Base-by-base conservation (phyloP, 192 early-diverging fungal species). In the Geranomyces variabilis region DNA sequence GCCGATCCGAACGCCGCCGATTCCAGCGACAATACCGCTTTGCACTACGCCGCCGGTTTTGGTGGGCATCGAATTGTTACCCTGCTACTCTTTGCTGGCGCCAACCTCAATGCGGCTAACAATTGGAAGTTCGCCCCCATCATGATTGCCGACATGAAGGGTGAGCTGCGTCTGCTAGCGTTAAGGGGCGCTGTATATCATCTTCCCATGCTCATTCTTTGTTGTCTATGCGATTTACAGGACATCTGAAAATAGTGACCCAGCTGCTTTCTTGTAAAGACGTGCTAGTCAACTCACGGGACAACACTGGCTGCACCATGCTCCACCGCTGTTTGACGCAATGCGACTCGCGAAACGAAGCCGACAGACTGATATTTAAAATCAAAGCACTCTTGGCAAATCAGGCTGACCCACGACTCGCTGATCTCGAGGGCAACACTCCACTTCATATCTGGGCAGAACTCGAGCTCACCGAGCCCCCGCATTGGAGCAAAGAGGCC, bases 41-140 rank as follows among this genome's bases (percentile, higher is more conserved):
- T 83, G 41, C 85, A 87, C 67, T 84, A 84, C 59, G 85, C 83
- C 2, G 74, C 73, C 44, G n/a, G n/a, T n/a, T n/a, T n/a, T n/a
- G 78, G 73, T 75, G 26, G 19, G 65, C 19, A 3, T 47, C 46
- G 46, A 10, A 47, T 47, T 19, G 19, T 5, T 21, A 29, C 21
- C 59, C 71, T 87, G 29, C 53, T 87, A 12, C 66, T 58, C 1
- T 79, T 68, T 48, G 84, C 80, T 15, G 53, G 62, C 8, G 76
- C 80, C 26, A 63, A 79, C 26, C 71, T 74, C 4, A 80, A 79
- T 56, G 41, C 71, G 15, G 57, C 45, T 2, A 87, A 87, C 66
- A 22, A 71, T 31, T 87, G 86, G 86, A 82, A 81, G 56, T 75
- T 66, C 64, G 75, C 82, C 3, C 80, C 84, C 12, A 73, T 84